Percentiles rank a stretch among this genome's conserved stretches.
Conservation (phyloP, 345 rosid genomes). For the Psidium friedrichsthalianum region DNA sequence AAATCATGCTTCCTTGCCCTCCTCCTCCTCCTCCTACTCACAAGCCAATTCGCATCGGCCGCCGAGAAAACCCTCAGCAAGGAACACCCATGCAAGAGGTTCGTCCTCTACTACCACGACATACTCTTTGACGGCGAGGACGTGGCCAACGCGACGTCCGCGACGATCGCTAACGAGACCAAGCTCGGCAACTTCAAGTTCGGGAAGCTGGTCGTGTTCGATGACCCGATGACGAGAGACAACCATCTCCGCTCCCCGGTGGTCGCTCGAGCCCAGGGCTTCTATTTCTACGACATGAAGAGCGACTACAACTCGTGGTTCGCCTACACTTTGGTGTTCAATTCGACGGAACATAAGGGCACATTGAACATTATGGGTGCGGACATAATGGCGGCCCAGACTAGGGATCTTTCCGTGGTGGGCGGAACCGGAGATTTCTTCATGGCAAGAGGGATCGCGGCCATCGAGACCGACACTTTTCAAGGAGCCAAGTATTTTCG, state of each 20-base stretch:
- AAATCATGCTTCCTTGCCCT: conserved; percentile 7
- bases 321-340: conserved; percentile 48
- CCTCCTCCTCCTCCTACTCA: conserved; percentile 7
- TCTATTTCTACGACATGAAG: conserved; percentile 57
- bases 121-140: conserved; percentile 32
- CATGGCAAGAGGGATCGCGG: conserved; percentile 63
- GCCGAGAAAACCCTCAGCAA: conserved; percentile 3
- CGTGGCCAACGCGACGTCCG: conserved; percentile 44
- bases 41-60: conserved; percentile 15
- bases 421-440: conserved; percentile 72
- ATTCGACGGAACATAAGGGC: conserved; percentile 42
- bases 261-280: conserved; percentile 53
- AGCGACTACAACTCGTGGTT: conserved; percentile 34
- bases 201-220: conserved; percentile 45
- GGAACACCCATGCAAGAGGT: conserved; percentile 41
- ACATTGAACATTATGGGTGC: conserved; percentile 52
- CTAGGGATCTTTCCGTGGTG: conserved; percentile 53
- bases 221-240: conserved; percentile 46
- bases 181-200: conserved; percentile 27
- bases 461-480: conserved; percentile 30
- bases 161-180: conserved; percentile 15
- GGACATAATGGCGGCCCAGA: conserved; percentile 36
- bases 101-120: conserved; percentile 50
- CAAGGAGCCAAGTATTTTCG: conserved; percentile 51
- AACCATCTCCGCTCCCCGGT: conserved; percentile 17